phyloP scores from a whole-genome alignment of 495 filamentous ascomycete genomes.

The Penicillium pancosmium region DNA sequence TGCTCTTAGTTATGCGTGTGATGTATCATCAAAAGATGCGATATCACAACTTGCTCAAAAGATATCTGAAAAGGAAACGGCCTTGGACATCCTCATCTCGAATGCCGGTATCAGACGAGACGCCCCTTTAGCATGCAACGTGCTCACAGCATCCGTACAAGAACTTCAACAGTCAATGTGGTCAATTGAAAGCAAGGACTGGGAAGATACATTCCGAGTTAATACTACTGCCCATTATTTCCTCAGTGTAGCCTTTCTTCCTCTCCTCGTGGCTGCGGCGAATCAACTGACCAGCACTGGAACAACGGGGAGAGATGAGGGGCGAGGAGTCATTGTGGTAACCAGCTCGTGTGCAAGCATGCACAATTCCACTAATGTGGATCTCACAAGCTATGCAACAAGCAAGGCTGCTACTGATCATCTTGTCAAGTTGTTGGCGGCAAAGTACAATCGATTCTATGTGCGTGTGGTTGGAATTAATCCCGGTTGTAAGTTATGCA shows the following conservation, averaged over 20 bases:
- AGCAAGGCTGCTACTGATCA: conserved; percentile 52
- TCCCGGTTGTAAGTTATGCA: conserved; percentile 44
- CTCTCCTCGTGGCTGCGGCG: conserved; percentile 39
- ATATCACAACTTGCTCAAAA: conserved; percentile 28
- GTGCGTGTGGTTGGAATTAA: conserved; percentile 48
- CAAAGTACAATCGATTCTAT: conserved; percentile 46
- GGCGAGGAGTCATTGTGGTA: conserved; percentile 44
- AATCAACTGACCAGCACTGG: conserved; percentile 7
- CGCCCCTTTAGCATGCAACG: conserved; percentile 40
- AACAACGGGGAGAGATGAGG: conserved; percentile 32
- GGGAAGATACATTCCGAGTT: conserved; percentile 42
- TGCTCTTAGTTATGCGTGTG: conserved; percentile 35
- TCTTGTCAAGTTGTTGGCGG: conserved; percentile 43
- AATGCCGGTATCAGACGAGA: conserved; percentile 50
- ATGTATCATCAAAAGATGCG: conserved; percentile 41
- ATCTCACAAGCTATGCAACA: conserved; percentile 47
- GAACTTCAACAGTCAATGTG: conserved; percentile 48
- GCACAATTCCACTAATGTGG: conserved; percentile 52
- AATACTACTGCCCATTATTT: conserved; percentile 51
- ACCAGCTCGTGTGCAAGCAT: conserved; percentile 51
- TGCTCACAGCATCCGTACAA: conserved; percentile 35
- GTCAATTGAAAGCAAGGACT: conserved; percentile 41
- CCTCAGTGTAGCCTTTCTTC: conserved; percentile 43
- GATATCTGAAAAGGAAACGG: conserved; percentile 28
- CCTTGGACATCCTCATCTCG: conserved; percentile 47